Evolutionary conservation across 2,329 filamentous ascomycete species (phyloP), one percentile per base, ranked within the genome.

Genomic region (Tolypocladium album): DNA sequence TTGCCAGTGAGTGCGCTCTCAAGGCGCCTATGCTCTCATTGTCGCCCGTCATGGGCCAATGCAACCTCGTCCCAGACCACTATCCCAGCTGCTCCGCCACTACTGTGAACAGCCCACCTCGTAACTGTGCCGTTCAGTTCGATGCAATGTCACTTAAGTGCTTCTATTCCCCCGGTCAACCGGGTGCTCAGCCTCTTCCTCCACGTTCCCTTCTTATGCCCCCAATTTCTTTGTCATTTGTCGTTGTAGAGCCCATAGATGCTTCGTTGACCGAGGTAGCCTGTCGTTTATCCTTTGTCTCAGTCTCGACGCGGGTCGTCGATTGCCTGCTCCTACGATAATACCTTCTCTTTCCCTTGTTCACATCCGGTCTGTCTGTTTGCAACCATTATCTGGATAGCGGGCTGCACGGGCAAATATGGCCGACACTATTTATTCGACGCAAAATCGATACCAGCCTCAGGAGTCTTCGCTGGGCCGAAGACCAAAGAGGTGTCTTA

Each of bases 401-500:
- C 62, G 70, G 64, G 67, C 64, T 63, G 57, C 62, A 62, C 61
- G 66, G 72, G 71, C 67, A 78, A 53, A 69, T 63, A 84, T 84
- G 81, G 71, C 81, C 59, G 78, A 79, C 59, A 64, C 68, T 58
- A 60, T 69, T 57, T 63, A 59, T 22, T 47, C 61, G 60, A 60
- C 60, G 39, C 60, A 61, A 64, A 65, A 64, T 60, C 66, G 66
- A 64, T 80, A 78, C 67, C 74, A 73, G 68, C 73, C 79, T 69
- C 75, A 74, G 64, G 79, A 79, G 64, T 75, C 79, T 75, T 78
- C 78, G 82, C 82, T 76, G 79, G 82, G 71, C 72, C 82, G 81
- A 76, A 79, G 79, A 74, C 74, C 73, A 63, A 76, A 73, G 68
- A 75, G 73, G 72, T 72, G 69, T 64, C 82, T 86, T 84, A 85